These are phyloP conservation scores for Stylonectria norvegica DNA, from an alignment of 2,329 filamentous ascomycete species.

Conservation along the genomic window DNA sequence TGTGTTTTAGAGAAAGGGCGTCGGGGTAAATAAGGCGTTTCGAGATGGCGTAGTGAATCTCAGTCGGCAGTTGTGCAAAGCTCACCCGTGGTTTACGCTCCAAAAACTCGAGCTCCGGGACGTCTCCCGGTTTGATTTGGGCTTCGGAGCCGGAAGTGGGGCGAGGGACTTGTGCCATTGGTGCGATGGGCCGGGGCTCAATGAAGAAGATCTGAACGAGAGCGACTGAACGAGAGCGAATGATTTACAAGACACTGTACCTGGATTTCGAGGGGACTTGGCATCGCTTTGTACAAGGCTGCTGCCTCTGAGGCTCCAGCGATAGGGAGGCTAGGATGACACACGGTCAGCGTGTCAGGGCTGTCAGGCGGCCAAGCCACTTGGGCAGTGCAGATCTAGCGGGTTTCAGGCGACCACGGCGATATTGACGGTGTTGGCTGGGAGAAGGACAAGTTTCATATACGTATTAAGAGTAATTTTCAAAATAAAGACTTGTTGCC, in stretches of 20 bases:
- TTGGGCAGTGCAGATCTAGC: constrained; percentile 14
- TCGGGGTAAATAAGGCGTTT: constrained; percentile 64
- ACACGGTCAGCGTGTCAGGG: constrained; percentile 19
- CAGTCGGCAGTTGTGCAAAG: constrained; percentile 49
- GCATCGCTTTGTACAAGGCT: constrained; percentile 23
- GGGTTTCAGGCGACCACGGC: constrained; percentile 17
- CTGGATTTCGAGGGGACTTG: constrained; percentile 4
- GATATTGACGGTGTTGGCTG: constrained; percentile 4
- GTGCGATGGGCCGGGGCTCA: too few species aligned
- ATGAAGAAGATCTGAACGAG: too few species aligned
- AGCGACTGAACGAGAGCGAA: too few species aligned
- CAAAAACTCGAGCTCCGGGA: background rate
- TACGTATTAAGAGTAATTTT: too few species aligned
- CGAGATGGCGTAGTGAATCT: constrained; percentile 64
- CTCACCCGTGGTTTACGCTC: background rate
- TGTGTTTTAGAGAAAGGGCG: constrained; percentile 67
- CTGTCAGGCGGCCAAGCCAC: constrained; percentile 21
- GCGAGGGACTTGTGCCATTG: too few species aligned
- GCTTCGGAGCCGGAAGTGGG: constrained; percentile 21
- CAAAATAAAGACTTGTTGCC: too few species aligned
- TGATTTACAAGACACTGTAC: constrained; percentile 1
- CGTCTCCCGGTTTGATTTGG: constrained; percentile 5
- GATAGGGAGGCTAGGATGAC: constrained; percentile 9
- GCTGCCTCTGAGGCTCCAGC: constrained; percentile 23
- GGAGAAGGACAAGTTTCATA: too few species aligned